Base-by-base conservation (phyloP, 1,284 basidiomycete genomes). In the Gymnopus androsaceus region DNA sequence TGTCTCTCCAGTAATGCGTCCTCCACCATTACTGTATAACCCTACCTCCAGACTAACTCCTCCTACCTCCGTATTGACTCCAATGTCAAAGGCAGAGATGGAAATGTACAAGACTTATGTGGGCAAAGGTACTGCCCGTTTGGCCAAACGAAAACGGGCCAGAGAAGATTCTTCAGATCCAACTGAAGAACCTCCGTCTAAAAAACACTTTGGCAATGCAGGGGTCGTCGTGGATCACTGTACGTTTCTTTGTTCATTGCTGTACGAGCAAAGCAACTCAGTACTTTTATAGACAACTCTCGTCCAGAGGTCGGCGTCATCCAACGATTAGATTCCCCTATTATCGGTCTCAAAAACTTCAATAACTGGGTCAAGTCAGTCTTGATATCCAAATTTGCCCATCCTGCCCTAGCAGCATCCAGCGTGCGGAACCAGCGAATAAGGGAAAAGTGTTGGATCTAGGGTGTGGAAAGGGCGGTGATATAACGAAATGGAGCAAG, bases 301-400 rank as follows among this genome's bases (percentile, higher is more conserved):
- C 85, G 97, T 9, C 93, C 92, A 3, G 95, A 99, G 59, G 89
- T 96, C 11, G 95, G 94, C 51, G 82, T 94, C 28, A 78, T 85
- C 8, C 86, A 90, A 61, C 88, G 97, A 34, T 83, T 85, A 61
- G 86, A 89, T n/a, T 98, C 95, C 5, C 94, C 95, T 31, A 99
- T 99, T 67, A 94, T 98, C 57, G 95, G 94, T 21, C 81, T 99
- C 55, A 95, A 96, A 72, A 92, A 85, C 69, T 99, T 98, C 77
- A 99, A 99, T 76, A 99, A 99, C 75, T 99, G 97, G 95, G 88
- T 98, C 65, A 98, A 98, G 73, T 94, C 92, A 12, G 93, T 97
- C 9, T 80, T 98, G 59, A 96, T 98, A 65, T 88, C 89, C 7
- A 89, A 88, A 52, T 96, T 93, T 68, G 88, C 87, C 1, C 84